Evolutionary conservation across 2,329 filamentous ascomycete genomes (phyloP), one percentile per base, ranked within the genome.

Genomic region (Cercospora zeae-maydis): DNA sequence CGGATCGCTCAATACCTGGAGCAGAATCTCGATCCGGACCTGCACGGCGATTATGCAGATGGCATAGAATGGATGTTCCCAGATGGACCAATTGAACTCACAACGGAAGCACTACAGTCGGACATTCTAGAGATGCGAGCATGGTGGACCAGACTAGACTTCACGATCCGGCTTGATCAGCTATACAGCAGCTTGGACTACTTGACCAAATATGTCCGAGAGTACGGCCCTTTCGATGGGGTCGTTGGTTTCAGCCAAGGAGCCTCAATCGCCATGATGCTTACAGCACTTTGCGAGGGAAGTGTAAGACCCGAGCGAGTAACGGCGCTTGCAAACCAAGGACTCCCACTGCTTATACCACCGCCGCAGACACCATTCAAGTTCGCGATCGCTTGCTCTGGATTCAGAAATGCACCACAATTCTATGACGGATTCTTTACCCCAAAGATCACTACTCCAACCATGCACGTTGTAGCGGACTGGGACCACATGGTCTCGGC

Each of bases 261-360:
- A 39, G 64, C 66, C 2, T 62, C 66, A 6, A 62, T 67, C 31
- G 63, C 61, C 55, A 72, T 62, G 66, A 75, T 75, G 74, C 63
- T 67, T 30, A 59, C 65, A 11, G 58, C 63, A 2, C 59, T 65
- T 30, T 67, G 65, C 53, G 65, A 67, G 36, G 63, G 61, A 27
- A 67, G 62, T 9, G 21, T 63, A 13, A 34, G 62, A 39, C 65
- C 65, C 4, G 60, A 59, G 33, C 61, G 65, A 21, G 53, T 64
- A 4, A 59, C 47, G 19, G 62, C 63, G 8, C 55, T 65, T 8
- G 61, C 64, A 30, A 52, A 60, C 19, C 66, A 66, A 59, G 59
- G 58, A 1, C 58, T 62, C 2, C 64, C 66, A 7, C 45, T 62
- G 27, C 56, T 58, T 16, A 61, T 68, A n/a, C 59, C 64, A n/a